Percentiles rank a stretch among this genome's conserved stretches.
Conservation (phyloP, 2,329 filamentous ascomycete species). For the Sclerotinia borealis region DNA sequence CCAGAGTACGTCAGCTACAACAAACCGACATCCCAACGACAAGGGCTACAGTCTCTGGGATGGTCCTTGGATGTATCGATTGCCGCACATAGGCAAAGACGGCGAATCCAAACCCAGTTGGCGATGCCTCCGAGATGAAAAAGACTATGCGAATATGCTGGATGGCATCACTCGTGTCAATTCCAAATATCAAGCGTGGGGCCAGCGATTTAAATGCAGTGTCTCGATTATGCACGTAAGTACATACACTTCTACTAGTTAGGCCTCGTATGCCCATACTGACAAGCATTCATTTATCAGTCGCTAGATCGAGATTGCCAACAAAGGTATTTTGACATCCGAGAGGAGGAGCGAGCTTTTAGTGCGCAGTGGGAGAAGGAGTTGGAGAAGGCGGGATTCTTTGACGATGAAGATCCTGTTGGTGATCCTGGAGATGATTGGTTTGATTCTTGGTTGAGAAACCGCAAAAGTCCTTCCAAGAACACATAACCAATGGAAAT, state of each 20-base stretch:
- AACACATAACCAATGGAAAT: neutral
- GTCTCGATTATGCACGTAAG: constrained; percentile 10
- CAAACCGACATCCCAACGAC: neutral
- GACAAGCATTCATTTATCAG: neutral
- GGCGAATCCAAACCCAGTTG: neutral
- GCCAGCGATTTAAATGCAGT: neutral
- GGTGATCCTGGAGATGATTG: constrained; percentile 6
- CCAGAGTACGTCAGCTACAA: neutral
- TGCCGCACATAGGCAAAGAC: neutral
- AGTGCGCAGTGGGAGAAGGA: neutral
- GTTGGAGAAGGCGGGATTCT: neutral
- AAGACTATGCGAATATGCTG: constrained; percentile 11
- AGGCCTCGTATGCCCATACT: neutral
- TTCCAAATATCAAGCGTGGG: neutral
- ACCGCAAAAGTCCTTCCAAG: neutral
- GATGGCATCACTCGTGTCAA: neutral
- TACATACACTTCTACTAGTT: neutral
- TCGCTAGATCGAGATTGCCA: constrained; percentile 7
- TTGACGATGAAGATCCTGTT: neutral
- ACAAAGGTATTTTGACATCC: neutral
- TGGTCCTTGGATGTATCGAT: constrained; percentile 26
- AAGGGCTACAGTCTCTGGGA: constrained; percentile 23
- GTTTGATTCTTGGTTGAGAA: constrained; percentile 1
- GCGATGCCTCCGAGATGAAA: neutral
- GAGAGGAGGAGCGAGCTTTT: neutral